Base-by-base conservation (phyloP, 2,329 filamentous ascomycete species). In the Fusarium lateritium region DNA sequence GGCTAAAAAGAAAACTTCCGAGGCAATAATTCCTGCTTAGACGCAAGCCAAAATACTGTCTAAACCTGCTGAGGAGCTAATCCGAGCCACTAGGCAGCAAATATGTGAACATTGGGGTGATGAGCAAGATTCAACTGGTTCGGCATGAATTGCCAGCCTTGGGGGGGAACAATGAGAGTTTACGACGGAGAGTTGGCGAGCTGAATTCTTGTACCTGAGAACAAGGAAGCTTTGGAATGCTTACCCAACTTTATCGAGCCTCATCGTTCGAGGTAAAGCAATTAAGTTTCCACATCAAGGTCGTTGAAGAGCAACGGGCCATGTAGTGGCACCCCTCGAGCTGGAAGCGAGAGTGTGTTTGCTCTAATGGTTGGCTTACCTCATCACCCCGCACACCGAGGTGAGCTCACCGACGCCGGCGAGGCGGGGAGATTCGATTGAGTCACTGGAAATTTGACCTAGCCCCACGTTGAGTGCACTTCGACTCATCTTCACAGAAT, bases 371-470 rank as follows among this genome's bases (percentile, higher is more conserved):
- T 44, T 57, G 46, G 59, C 65, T 69, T 68, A 73, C 52, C 36
- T 69, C 68, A 71, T 5, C 26, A 40, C 38, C 44, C 33, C 47
- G 14, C 50, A 49, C 44, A 56, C 54, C 40, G 19, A 38, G 56
- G 56, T 69, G 66, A 67, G 39, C 62, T 68, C 71, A 76, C 72
- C 75, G 53, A 50, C 70, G 10, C 28, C 28, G 28, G 72, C 76
- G 73, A 73, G 66, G 73, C 64, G 67, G 68, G 60, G 38, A 47
- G 53, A 49, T 44, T 60, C 56, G 69, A 74, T 75, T 77, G 76
- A 77, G 74, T 78, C 77, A 79, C 67, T 64, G 65, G 61, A 57
- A 60, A 65, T 73, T 71, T 73, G 64, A 66, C 69, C 40, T 52
- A 54, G 61, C 60, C 60, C 65, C 65, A 66, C 71, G 60, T 53